Conservation (phyloP, 2,329 filamentous ascomycete genomes). For the Elsinoe necatrix region DNA sequence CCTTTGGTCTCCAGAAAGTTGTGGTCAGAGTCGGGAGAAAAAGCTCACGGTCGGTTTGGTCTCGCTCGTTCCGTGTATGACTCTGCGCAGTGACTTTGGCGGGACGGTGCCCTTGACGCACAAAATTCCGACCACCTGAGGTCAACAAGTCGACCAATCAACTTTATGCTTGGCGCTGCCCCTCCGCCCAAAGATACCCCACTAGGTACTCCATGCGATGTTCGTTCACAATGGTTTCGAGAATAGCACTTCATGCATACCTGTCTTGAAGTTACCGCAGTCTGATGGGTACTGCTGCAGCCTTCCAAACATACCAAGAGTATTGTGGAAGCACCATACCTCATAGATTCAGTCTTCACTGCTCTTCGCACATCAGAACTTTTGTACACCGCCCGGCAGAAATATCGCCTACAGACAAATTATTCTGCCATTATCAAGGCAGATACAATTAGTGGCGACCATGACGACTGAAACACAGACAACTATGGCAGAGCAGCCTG, state of each 20-base stretch:
- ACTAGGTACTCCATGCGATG: not conserved
- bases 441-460: not conserved
- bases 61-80: not conserved
- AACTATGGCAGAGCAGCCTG: not conserved
- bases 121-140: constrained; percentile 4
- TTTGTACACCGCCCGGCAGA: constrained; percentile 13
- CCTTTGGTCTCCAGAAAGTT: too few species aligned
- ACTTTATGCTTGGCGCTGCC: not conserved
- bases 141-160: not conserved
- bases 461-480: not conserved
- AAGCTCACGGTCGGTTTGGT: not conserved
- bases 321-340: too few species aligned
- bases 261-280: too few species aligned
- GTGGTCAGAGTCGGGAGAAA: too few species aligned
- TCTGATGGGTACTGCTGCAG: too few species aligned
- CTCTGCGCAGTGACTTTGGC: not conserved
- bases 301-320: too few species aligned
- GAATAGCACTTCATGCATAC: too few species aligned
- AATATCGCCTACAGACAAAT: not conserved
- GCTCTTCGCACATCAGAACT: not conserved
- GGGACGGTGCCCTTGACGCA: not conserved
- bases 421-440: not conserved
- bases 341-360: too few species aligned
- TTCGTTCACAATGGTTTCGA: not conserved
- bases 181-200: not conserved